phyloP scores from a whole-genome alignment of 495 filamentous ascomycete species.

The Pseudoneurospora amorphoporcata region DNA sequence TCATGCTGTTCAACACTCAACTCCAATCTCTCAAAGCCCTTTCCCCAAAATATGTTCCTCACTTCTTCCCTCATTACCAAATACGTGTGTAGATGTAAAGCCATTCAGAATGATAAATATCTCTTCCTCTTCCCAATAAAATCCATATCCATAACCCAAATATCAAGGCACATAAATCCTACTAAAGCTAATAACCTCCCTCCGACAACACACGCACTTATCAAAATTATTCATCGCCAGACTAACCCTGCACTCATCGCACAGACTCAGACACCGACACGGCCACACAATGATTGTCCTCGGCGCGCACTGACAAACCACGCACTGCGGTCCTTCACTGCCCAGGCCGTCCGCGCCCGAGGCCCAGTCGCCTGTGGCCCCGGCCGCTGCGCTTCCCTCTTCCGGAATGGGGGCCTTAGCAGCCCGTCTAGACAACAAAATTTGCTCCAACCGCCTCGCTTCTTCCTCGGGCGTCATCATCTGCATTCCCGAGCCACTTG shows the following conservation, averaged over 20 bases:
- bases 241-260: slow-evolving; percentile 88
- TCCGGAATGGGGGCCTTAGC: slow-evolving; percentile 6
- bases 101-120: background rate
- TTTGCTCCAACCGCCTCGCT: slow-evolving; percentile 64
- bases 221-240: slow-evolving; percentile 95
- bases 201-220: slow-evolving; percentile 86
- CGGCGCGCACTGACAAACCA: slow-evolving; percentile 82
- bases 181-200: slow-evolving; percentile 76
- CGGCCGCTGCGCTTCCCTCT: no score
- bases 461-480: slow-evolving; percentile 58
- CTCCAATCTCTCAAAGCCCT: background rate
- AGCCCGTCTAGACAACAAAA: slow-evolving; percentile 57
- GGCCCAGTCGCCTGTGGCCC: slow-evolving; percentile 36
- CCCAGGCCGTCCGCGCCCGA: slow-evolving; percentile 62
- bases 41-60: background rate
- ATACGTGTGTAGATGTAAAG: background rate
- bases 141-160: background rate
- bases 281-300: slow-evolving; percentile 93
- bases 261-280: slow-evolving; percentile 85
- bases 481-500: background rate
- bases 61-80: background rate
- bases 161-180: slow-evolving; percentile 84
- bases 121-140: background rate
- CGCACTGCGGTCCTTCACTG: slow-evolving; percentile 71
- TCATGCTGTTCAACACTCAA: background rate